Conservation (phyloP, 805 yeast genomes). For the Schizosaccharomyces octosporus region DNA sequence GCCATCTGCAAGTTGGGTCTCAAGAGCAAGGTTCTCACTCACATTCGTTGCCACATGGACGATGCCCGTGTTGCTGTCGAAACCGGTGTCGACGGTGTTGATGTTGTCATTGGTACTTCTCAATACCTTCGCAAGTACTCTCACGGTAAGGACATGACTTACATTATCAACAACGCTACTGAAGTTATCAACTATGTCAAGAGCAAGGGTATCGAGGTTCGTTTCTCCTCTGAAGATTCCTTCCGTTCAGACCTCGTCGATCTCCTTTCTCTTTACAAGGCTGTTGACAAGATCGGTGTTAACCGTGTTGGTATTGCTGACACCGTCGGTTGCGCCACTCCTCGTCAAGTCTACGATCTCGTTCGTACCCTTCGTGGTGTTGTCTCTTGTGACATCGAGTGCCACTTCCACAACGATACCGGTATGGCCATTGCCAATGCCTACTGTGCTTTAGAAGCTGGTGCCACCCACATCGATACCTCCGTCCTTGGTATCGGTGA, state of each 20-base stretch:
- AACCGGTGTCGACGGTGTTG: slow-evolving; percentile 97
- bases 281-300: slow-evolving; percentile 92
- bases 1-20: slow-evolving; percentile 93
- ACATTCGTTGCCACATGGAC: slow-evolving; percentile 96
- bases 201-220: slow-evolving; percentile 85
- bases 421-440: slow-evolving; percentile 98
- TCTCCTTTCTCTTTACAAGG: slow-evolving; percentile 77
- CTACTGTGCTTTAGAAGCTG: slow-evolving; percentile 92
- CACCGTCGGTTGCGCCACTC: slow-evolving; percentile 97
- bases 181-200: slow-evolving; percentile 95
- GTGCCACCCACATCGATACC: slow-evolving; percentile 83
- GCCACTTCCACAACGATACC: slow-evolving; percentile 96
- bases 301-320: slow-evolving; percentile 98
- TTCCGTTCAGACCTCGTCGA: slow-evolving; percentile 93
- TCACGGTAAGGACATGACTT: slow-evolving; percentile 96
- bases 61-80: slow-evolving; percentile 93
- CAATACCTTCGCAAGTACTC: slow-evolving; percentile 82
- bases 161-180: slow-evolving; percentile 82
- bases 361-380: slow-evolving; percentile 81
- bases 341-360: slow-evolving; percentile 92
- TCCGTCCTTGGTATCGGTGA: slow-evolving; percentile 95
- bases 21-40: slow-evolving; percentile 85
- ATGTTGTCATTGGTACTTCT: slow-evolving; percentile 92
- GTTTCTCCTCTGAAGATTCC: slow-evolving; percentile 92
- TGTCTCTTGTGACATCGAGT: slow-evolving; percentile 89